Evolutionary conservation across 495 filamentous ascomycete genomes (phyloP).

Genomic region (Chaetomium cochliodes): DNA sequence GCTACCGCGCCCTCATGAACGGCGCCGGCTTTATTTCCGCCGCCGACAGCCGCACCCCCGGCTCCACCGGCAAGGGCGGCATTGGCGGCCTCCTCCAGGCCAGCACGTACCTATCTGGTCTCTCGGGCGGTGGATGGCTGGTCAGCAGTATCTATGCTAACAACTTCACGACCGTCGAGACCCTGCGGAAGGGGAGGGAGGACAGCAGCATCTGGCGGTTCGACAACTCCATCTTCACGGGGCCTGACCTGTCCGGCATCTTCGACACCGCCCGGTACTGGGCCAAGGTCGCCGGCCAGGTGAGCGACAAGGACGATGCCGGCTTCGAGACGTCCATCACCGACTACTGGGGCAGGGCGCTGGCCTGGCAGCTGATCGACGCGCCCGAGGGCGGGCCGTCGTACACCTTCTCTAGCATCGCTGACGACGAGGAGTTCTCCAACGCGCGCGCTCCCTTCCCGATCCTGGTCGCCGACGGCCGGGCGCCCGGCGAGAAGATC

Average conservation of each 20-base stretch:
- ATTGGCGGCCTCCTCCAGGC: conserved; percentile 85
- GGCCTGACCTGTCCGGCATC: conserved; percentile 40
- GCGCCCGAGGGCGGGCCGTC: conserved; percentile 70
- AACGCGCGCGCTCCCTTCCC: conserved; percentile 78
- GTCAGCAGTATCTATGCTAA: conserved; percentile 83
- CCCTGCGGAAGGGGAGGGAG: conserved; percentile 56
- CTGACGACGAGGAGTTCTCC: conserved; percentile 61
- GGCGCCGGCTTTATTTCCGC: conserved; percentile 86
- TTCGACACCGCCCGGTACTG: conserved; percentile 63
- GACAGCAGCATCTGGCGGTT: conserved; percentile 71
- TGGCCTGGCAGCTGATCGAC: conserved; percentile 83
- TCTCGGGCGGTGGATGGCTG: conserved; percentile 88
- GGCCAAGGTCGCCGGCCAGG: conserved; percentile 58
- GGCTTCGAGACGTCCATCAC: conserved; percentile 78
- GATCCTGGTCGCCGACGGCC: conserved; percentile 72
- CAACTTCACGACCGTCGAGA: conserved; percentile 77
- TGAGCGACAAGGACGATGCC: conserved; percentile 63
- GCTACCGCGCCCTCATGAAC: conserved; percentile 84
- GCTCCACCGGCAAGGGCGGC: conserved; percentile 63
- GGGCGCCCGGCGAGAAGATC: conserved; percentile 62
- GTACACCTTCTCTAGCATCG: conserved; percentile 89
- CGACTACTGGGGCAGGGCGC: conserved; percentile 80
- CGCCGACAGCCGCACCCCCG: conserved; percentile 72
- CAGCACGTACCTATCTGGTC: conserved; percentile 77
- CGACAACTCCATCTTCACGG: conserved; percentile 66